phyloP scores from a whole-genome alignment of 1,284 basidiomycete genomes.

The Microbotryum intermedium region DNA sequence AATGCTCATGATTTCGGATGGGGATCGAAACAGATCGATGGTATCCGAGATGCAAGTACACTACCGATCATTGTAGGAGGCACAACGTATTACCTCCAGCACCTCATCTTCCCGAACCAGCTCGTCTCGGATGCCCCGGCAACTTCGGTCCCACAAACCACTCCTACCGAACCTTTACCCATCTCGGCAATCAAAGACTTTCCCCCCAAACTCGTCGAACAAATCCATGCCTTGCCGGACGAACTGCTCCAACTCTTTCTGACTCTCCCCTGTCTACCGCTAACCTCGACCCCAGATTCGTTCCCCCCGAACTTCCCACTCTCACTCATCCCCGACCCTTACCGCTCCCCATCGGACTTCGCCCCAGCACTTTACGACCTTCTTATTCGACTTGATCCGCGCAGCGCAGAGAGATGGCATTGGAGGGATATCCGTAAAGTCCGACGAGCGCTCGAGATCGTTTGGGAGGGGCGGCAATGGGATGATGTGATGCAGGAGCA shows the following conservation, averaged over 20 bases:
- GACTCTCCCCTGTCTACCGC: constrained; percentile 23
- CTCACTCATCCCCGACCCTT: constrained; percentile 46
- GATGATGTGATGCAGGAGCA: constrained; percentile 61
- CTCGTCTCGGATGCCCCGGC: constrained; percentile 31
- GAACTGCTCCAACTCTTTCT: constrained; percentile 48
- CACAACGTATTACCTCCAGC: constrained; percentile 95
- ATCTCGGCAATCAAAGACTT: constrained; percentile 28
- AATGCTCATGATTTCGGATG: constrained; percentile 41
- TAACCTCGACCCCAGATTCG: constrained; percentile 21
- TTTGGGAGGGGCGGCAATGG: constrained; percentile 59
- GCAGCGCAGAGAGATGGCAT: constrained; percentile 80
- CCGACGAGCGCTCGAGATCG: constrained; percentile 66
- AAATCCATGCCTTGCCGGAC: constrained; percentile 44
- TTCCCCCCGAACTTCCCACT: constrained; percentile 29
- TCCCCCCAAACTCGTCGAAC: constrained; percentile 14
- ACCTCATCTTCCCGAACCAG: constrained; percentile 51
- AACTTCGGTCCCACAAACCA: neutral
- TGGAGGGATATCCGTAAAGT: constrained; percentile 91
- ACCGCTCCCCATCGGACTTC: constrained; percentile 49
- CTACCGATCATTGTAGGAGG: constrained; percentile 89
- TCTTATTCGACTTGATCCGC: constrained; percentile 61
- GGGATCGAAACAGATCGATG: constrained; percentile 51
- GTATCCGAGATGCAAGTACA: constrained; percentile 52
- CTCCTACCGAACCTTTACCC: neutral
- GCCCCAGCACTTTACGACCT: constrained; percentile 59